These are phyloP conservation scores for Talaromyces sp. DNA, from an alignment of 2,329 filamentous ascomycete species.

Conservation along the genomic window DNA sequence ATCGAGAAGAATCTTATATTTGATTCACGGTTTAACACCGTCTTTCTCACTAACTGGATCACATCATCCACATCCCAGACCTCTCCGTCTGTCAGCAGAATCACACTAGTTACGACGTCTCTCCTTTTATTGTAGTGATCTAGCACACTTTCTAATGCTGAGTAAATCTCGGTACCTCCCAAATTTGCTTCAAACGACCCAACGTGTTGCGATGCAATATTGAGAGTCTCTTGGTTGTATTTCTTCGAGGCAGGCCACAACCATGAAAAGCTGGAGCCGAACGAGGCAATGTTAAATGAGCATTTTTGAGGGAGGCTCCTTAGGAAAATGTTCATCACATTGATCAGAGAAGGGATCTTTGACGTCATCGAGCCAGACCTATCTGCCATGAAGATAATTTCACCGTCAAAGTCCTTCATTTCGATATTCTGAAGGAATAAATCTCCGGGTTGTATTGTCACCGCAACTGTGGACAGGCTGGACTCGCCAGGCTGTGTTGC, in stretches of 20 bases:
- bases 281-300: slow-evolving; percentile 67
- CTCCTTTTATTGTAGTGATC: slow-evolving; percentile 38
- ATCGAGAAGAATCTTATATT: slow-evolving; percentile 50
- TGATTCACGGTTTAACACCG: slow-evolving; percentile 29
- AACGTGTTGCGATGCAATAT: slow-evolving; percentile 41
- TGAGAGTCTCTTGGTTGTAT: slow-evolving; percentile 43
- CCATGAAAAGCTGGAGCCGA: slow-evolving; percentile 47
- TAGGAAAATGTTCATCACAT: slow-evolving; percentile 58
- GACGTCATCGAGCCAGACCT: slow-evolving; percentile 15
- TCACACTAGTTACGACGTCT: slow-evolving; percentile 43
- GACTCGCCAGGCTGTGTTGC: slow-evolving; percentile 8
- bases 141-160: slow-evolving; percentile 43
- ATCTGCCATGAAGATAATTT: slow-evolving; percentile 17
- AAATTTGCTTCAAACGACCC: slow-evolving; percentile 41
- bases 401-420: slow-evolving; percentile 5
- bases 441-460: slow-evolving; percentile 10
- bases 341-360: slow-evolving; percentile 50
- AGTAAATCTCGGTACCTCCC: slow-evolving; percentile 52
- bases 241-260: slow-evolving; percentile 45
- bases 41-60: slow-evolving; percentile 42
- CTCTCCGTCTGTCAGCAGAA: slow-evolving; percentile 54
- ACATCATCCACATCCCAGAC: slow-evolving; percentile 45
- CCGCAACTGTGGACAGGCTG: slow-evolving; percentile 11
- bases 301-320: slow-evolving; percentile 60
- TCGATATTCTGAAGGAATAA: slow-evolving; percentile 1